A percentile compares a stretch with the other conserved stretches of the same genome.
phyloP scores from a whole-genome alignment of 257 asterid species.

The Ligustrum vulgare region DNA sequence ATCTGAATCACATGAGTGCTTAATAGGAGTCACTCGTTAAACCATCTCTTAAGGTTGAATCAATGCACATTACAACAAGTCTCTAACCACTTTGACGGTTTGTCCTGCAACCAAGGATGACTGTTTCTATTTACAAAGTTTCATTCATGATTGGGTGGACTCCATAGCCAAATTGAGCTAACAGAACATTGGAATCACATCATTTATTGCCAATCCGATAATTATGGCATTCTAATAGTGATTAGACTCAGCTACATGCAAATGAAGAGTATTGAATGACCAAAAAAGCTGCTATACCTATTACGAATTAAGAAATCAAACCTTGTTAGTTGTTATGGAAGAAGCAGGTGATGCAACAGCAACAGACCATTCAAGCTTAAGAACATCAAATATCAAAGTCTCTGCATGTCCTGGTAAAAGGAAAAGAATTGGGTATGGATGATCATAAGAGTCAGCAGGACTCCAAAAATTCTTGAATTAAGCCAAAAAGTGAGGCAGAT shows the following conservation, averaged over 20 bases:
- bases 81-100: background rate
- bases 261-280: background rate
- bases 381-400: conserved; percentile 80
- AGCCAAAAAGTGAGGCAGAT: conserved; percentile 8
- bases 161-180: background rate
- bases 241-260: background rate
- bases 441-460: conserved; percentile 14
- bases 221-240: background rate
- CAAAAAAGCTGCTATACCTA: background rate
- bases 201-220: conserved; percentile 2
- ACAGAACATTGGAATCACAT: background rate
- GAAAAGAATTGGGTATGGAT: background rate
- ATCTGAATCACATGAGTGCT: background rate
- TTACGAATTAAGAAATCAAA: conserved; percentile 23
- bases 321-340: conserved; percentile 89
- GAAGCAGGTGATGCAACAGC: conserved; percentile 76
- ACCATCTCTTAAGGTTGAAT: background rate
- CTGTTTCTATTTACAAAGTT: background rate
- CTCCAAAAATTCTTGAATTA: background rate
- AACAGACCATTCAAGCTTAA: conserved; percentile 89
- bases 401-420: conserved; percentile 72
- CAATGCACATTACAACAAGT: background rate
- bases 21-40: background rate
- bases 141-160: background rate
- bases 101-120: background rate